These are phyloP conservation scores for Fusarium xylarioides DNA, from an alignment of 2,329 filamentous ascomycete genomes.

Conservation along the genomic window DNA sequence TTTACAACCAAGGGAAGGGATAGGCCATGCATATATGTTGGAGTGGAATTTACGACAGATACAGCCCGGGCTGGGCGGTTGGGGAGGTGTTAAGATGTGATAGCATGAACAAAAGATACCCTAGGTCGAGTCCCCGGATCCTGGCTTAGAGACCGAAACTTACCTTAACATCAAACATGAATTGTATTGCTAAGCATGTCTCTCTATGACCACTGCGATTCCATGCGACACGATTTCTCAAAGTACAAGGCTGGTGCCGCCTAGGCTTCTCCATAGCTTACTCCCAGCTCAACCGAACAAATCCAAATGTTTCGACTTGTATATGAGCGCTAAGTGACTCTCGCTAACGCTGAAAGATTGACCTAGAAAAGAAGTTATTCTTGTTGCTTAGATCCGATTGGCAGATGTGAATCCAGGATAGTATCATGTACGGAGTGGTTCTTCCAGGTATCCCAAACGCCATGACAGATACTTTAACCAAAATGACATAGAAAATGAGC, in stretches of 20 bases:
- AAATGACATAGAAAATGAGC: not conserved
- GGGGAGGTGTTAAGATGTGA: slow-evolving; percentile 11
- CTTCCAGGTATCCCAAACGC: not conserved
- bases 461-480: not conserved
- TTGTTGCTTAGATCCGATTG: not conserved
- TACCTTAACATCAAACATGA: slow-evolving; percentile 34
- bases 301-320: not conserved
- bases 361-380: not conserved
- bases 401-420: not conserved
- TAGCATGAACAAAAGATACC: slow-evolving; percentile 42
- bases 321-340: not conserved
- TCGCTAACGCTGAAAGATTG: no score
- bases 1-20: not conserved
- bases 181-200: slow-evolving; percentile 9
- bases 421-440: not conserved
- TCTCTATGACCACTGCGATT: not conserved
- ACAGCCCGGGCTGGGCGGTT: not conserved
- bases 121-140: slow-evolving; percentile 40
- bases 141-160: slow-evolving; percentile 40
- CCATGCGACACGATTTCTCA: not conserved
- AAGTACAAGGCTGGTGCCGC: not conserved
- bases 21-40: slow-evolving; percentile 10
- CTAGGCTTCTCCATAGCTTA: not conserved
- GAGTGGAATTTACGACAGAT: slow-evolving; percentile 18
- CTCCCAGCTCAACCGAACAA: not conserved